Evolutionary conservation across 768 basidiomycete genomes (phyloP), one percentile per base, ranked within the genome.

Genomic region (Xerocomus spinulosus): DNA sequence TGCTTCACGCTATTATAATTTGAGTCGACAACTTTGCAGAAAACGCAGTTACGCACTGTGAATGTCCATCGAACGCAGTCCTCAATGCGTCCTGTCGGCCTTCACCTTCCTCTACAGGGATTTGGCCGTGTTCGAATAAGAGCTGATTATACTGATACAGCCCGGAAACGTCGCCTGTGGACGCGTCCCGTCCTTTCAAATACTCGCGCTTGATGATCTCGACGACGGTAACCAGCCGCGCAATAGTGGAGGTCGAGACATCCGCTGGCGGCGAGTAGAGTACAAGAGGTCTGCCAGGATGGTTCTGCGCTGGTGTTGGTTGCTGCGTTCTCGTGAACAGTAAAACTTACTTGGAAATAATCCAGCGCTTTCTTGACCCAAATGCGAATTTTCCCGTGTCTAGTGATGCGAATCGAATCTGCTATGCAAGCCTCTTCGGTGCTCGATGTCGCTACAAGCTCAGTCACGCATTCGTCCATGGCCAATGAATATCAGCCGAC

Each of bases 151-250:
- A 90, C 60, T 91, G 88, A 59, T 87, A 78, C 28, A 91, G 64
- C 3, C 87, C 87, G 4, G 65, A 62, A 23, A 70, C 60, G 36
- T 71, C 69, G n/a, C 65, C 62, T 2, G 71, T 73, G 12, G 67
- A 75, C 17, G 63, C 54, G 34, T 75, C 74, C 6, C 84, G 68
- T 14, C 60, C 61, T 46, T 80, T 80, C 45, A 87, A 51, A 59
- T 81, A 91, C 60, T 91, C 86, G 23, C 91, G 79, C 59, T 92
- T 92, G 57, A 91, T 79, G 47, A 92, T 87, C 65, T 94, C 91
- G 1, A 81, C 82, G 4, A 90, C 85, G 1, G 83, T 80, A 30
- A 93, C 72, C 8, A 94, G 73, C 1, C 84, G 79, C 0, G 87
- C 81, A 29, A 70, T 66, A 0, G 78, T 73, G 3, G 71, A 66